These are phyloP conservation scores for Globisporangium echinulatum DNA, from an alignment of 352 stramenopile genomes.

Conservation along the genomic window DNA sequence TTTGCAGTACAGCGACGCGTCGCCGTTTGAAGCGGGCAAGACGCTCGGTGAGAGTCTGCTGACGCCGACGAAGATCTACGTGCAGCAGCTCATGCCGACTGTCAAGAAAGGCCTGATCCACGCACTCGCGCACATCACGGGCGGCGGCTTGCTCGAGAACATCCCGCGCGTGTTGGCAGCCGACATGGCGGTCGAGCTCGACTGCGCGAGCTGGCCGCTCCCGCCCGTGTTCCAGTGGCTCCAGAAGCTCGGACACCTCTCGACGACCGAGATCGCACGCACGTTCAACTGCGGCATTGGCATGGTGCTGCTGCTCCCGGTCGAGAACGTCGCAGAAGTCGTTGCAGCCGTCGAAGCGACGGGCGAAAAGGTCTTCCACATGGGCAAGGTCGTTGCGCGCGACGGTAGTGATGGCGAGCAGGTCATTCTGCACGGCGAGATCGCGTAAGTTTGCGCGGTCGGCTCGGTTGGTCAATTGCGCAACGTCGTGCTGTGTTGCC, in stretches of 20 bases:
- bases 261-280: constrained; percentile 93
- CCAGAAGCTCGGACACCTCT: constrained; percentile 87
- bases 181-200: constrained; percentile 91
- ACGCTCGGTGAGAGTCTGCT: constrained; percentile 93
- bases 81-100: constrained; percentile 84
- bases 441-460: constrained; percentile 33
- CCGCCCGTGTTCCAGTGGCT: constrained; percentile 98
- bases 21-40: constrained; percentile 69
- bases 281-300: constrained; percentile 99
- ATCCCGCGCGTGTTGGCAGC: constrained; percentile 94
- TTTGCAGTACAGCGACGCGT: constrained; percentile 71
- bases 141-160: constrained; percentile 97
- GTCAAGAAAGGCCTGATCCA: constrained; percentile 81
- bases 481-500: background rate
- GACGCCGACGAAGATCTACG: constrained; percentile 97
- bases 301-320: constrained; percentile 95
- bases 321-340: constrained; percentile 86
- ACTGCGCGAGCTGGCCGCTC: constrained; percentile 86
- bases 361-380: constrained; percentile 88
- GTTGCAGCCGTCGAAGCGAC: constrained; percentile 72
- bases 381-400: constrained; percentile 75
- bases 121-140: constrained; percentile 97
- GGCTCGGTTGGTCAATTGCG: too few relatives aligned
- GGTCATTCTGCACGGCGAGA: constrained; percentile 74
- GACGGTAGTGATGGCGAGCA: constrained; percentile 51